Conservation (phyloP, 2,329 filamentous ascomycete genomes). For the Colletotrichum sp. region DNA sequence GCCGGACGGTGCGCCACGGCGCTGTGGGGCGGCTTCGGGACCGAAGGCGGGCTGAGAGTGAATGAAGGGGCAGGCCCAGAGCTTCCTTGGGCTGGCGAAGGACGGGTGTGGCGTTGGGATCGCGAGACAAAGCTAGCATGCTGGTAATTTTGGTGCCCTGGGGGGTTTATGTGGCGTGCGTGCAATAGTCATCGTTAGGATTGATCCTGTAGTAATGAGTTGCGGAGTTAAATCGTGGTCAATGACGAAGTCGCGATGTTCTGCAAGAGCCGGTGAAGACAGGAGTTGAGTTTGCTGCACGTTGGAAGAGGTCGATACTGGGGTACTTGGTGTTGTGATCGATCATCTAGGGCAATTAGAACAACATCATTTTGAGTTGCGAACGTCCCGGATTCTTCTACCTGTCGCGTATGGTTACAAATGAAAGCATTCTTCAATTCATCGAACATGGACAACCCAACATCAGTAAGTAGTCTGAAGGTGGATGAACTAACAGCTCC, state of each 20-base stretch:
- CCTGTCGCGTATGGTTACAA: not conserved
- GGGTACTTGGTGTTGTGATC: not conserved
- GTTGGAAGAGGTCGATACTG: not conserved
- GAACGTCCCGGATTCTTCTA: not conserved
- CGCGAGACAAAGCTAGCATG: not conserved
- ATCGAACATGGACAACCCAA: not conserved
- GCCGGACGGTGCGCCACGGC: not conserved
- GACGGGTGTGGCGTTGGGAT: not conserved
- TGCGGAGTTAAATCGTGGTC: fast-evolving
- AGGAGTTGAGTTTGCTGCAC: not conserved
- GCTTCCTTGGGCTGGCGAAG: not conserved
- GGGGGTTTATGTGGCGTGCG: not conserved
- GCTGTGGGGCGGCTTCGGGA: not conserved
- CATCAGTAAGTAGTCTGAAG: not conserved
- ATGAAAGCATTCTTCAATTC: not conserved
- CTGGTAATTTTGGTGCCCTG: not conserved
- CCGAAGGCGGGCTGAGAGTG: not conserved
- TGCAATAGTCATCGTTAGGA: not conserved
- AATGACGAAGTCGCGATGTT: not conserved
- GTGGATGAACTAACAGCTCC: not conserved
- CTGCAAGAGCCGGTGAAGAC: fast-evolving
- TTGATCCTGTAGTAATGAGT: not conserved
- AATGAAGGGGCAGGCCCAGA: not conserved
- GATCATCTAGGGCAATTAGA: not conserved
- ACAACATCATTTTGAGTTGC: not conserved